Evolutionary conservation across 176 grass and related monocot genomes (phyloP).

Genomic region (Carex littledalei): DNA sequence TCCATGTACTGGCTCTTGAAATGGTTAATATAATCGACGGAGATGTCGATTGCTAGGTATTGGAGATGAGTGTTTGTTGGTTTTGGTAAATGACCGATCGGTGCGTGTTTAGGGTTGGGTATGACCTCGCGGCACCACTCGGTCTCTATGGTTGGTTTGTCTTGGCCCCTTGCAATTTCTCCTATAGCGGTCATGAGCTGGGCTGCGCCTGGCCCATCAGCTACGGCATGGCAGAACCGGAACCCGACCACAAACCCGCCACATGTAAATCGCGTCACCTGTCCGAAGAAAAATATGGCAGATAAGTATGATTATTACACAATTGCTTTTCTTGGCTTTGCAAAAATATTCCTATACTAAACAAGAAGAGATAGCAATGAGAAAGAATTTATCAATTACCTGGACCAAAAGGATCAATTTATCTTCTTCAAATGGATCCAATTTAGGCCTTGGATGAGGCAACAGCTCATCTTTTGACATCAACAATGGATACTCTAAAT

Average conservation of each 20-base stretch:
- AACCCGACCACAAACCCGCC: constrained; percentile 77
- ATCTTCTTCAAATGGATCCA: constrained; percentile 32
- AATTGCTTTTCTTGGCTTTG: background rate
- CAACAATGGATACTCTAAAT: constrained; percentile 83
- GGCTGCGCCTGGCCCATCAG: constrained; percentile 61
- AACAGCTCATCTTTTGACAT: constrained; percentile 69
- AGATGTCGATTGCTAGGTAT: constrained; percentile 78
- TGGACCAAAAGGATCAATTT: constrained; percentile 67
- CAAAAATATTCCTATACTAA: background rate
- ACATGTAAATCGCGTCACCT: constrained; percentile 62
- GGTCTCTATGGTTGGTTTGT: constrained; percentile 20
- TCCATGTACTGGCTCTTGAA: constrained; percentile 50
- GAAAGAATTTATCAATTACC: constrained; percentile 24
- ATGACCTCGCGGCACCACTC: constrained; percentile 57
- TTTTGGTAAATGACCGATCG: constrained; percentile 32
- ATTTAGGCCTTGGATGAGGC: constrained; percentile 42
- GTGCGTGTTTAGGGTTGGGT: constrained; percentile 30
- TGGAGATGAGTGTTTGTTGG: constrained; percentile 36
- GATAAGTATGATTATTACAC: background rate
- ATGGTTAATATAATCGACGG: constrained; percentile 56
- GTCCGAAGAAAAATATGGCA: background rate
- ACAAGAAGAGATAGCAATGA: background rate
- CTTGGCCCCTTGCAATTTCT: constrained; percentile 40
- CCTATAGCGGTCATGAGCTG: constrained; percentile 65
- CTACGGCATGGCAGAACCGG: constrained; percentile 73